Evolutionary conservation across 2,329 filamentous ascomycete genomes (phyloP), one percentile per base, ranked within the genome.

Genomic region (Daldinia sp.): DNA sequence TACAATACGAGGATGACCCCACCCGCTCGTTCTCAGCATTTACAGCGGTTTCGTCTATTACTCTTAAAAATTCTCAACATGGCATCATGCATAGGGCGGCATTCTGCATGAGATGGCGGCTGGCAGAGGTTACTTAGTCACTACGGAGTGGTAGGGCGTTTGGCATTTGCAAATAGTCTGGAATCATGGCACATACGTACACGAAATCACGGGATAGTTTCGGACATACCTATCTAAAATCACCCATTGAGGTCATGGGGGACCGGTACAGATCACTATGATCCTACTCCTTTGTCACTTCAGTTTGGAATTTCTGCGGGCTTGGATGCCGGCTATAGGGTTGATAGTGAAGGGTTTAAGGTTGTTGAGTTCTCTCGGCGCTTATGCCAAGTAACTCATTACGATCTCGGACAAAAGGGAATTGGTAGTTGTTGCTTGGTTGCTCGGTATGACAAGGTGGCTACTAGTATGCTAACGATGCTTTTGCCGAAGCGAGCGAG

Each of bases 11-110:
- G 64, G 50, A 66, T 65, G 59, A 64, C 54, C 48, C 20, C 23
- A 15, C 35, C 48, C 61, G 33, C 46, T 70, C 56, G 51, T 70
- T 61, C 72, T 67, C 68, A 35, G 54, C 57, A 72, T 74, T 60
- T 46, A 65, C 58, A 57, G 63, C 63, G 42, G 71, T 67, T 72
- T 68, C 68, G 48, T 68, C 71, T 65, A 68, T 65, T 65, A 60
- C 60, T 67, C 65, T 71, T 54, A 54, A 71, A 74, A 74, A 74
- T 73, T 73, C 69, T 73, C 69, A 75, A 77, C 69, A 69, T 63
- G 78, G 78, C 78, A 82, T 79, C 74, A 80, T 75, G 78, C 79
- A 80, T 80, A 75, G 73, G 77, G 76, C 73, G 77, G 74, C 74
- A 76, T 76, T 75, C 78, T 79, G 75, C 75, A 77, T 77, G 74